phyloP scores from a whole-genome alignment of 129 eudicot species.

The Helianthus annuus region HanXRQr2.0-SUNRISE NC_035438.2:11928257-11928756 shows the following conservation, averaged over 20 bases:
- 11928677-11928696: slow-evolving; percentile 75
- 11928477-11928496: slow-evolving; percentile 31
- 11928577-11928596: slow-evolving; percentile 62
- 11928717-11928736: slow-evolving; percentile 54
- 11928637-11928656: slow-evolving; percentile 28
- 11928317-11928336: slow-evolving; percentile 44
- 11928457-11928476: slow-evolving; percentile 52
- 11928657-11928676: slow-evolving; percentile 30
- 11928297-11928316: slow-evolving; percentile 40
- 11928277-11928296: slow-evolving; percentile 33
- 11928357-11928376: slow-evolving; percentile 18
- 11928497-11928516: slow-evolving; percentile 30
- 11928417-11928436: slow-evolving; percentile 39
- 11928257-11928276: slow-evolving; percentile 21
- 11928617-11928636: slow-evolving; percentile 28
- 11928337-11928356: slow-evolving; percentile 51
- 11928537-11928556: slow-evolving; percentile 73
- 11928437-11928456: slow-evolving; percentile 50
- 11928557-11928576: slow-evolving; percentile 51
- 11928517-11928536: slow-evolving; percentile 41
- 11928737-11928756: slow-evolving; percentile 63
- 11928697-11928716: slow-evolving; percentile 69
- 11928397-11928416: slow-evolving; percentile 34
- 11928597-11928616: slow-evolving; percentile 59
- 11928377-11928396: slow-evolving; percentile 37